phyloP scores from a whole-genome alignment of 2,329 filamentous ascomycete genomes.

The Colletotrichum liriopes region DNA sequence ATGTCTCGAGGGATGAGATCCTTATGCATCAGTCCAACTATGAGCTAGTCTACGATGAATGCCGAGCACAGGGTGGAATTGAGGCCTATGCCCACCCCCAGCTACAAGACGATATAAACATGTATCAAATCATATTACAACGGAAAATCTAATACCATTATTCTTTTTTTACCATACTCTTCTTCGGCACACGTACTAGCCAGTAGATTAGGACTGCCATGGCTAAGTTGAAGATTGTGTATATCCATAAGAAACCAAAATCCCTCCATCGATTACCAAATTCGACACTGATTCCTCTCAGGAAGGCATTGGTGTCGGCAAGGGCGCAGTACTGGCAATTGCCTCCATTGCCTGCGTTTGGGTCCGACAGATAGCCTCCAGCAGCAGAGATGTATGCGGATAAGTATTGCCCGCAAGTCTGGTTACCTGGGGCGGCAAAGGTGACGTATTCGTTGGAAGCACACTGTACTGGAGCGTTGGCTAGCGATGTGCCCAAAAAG shows the following conservation, averaged over 20 bases:
- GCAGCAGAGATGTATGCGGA: constrained; percentile 25
- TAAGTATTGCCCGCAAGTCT: constrained; percentile 43
- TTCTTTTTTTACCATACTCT: constrained; percentile 17
- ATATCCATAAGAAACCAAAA: constrained; percentile 68
- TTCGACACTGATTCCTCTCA: constrained; percentile 57
- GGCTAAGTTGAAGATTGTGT: constrained; percentile 64
- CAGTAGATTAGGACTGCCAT: constrained; percentile 65
- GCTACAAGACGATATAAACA: background rate
- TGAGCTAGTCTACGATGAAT: background rate
- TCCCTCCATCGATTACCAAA: constrained; percentile 69
- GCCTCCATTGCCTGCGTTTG: constrained; percentile 51
- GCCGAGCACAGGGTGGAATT: too few species aligned
- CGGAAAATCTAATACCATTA: background rate
- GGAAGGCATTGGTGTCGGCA: constrained; percentile 54
- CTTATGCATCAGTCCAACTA: background rate
- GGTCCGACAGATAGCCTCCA: constrained; percentile 39
- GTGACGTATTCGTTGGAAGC: constrained; percentile 39
- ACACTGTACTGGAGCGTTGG: constrained; percentile 38
- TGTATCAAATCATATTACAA: background rate
- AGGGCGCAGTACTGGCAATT: constrained; percentile 63
- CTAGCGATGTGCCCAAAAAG: constrained; percentile 49
- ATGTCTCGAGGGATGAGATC: background rate
- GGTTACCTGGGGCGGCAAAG: constrained; percentile 27
- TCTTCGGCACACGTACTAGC: constrained; percentile 54
- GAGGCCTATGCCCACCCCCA: background rate